These are phyloP conservation scores for Vickermania spadyakhi DNA, from an alignment of 208 protist genomes.

Conservation along the genomic window DNA sequence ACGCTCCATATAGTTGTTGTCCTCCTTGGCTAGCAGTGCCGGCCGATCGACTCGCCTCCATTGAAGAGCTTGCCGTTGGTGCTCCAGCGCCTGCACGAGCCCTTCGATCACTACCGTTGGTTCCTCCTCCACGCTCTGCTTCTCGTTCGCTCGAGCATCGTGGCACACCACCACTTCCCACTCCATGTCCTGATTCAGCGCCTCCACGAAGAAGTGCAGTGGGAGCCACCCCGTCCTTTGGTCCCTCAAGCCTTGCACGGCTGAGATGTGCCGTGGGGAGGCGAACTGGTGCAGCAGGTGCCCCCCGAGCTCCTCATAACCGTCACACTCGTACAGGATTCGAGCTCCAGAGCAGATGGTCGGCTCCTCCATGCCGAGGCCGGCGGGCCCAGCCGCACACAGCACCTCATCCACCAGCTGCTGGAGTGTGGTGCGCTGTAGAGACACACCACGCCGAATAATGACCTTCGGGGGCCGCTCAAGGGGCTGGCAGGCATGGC, in stretches of 20 bases:
- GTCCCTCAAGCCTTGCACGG: not conserved
- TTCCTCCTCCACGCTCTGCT: not conserved
- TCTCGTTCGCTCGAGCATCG: not conserved
- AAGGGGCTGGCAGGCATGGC: not conserved
- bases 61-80: slow-evolving; percentile 10
- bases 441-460: slow-evolving; percentile 5
- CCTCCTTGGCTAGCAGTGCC: too few relatives aligned
- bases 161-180: slow-evolving; percentile 51
- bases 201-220: slow-evolving; percentile 45
- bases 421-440: slow-evolving; percentile 25
- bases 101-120: slow-evolving; percentile 11
- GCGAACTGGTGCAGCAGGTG: slow-evolving; percentile 14
- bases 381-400: slow-evolving; percentile 3
- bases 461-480: not conserved
- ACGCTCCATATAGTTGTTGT: too few relatives aligned
- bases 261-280: not conserved
- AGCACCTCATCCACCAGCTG: slow-evolving; percentile 32
- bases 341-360: slow-evolving; percentile 28
- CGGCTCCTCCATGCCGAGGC: slow-evolving; percentile 22
- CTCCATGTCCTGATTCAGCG: slow-evolving; percentile 46
- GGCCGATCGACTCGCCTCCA: not conserved
- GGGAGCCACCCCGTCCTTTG: not conserved
- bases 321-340: slow-evolving; percentile 72
- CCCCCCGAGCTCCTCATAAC: slow-evolving; percentile 47
- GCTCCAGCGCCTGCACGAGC: slow-evolving; percentile 8